A percentile compares a stretch with the other conserved stretches of the same genome.
Conservation (phyloP, 2,329 filamentous ascomycete genomes). For the Fusarium sp. region DNA sequence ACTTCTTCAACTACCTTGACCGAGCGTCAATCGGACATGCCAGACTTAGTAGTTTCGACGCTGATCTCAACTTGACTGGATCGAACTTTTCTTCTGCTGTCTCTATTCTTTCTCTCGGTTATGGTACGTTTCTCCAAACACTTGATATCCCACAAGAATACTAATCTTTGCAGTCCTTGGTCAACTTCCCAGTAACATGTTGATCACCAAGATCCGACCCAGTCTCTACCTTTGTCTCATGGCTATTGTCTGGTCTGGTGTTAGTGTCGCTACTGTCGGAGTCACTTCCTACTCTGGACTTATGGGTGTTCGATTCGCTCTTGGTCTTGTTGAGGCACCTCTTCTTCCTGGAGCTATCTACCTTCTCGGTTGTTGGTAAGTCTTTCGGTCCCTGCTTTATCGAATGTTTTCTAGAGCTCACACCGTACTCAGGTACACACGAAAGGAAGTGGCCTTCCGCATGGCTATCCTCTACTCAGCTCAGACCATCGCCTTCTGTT, state of each 20-base stretch:
- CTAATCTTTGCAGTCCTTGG: background rate
- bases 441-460: constrained; percentile 16
- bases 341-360: constrained; percentile 18
- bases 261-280: constrained; percentile 10
- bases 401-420: background rate
- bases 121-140: background rate
- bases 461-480: constrained; percentile 19
- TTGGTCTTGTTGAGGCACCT: constrained; percentile 18
- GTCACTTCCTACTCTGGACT: constrained; percentile 17
- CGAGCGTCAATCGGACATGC: constrained; percentile 19
- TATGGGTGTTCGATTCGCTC: constrained; percentile 17
- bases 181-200: constrained; percentile 19
- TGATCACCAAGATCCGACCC: constrained; percentile 19
- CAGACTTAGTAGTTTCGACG: constrained; percentile 1
- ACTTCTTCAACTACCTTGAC: constrained; percentile 29
- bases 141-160: fast-evolving
- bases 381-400: fast-evolving
- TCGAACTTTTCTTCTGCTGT: constrained; percentile 20
- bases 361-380: constrained; percentile 18
- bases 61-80: background rate
- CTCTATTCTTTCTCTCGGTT: constrained; percentile 24
- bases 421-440: background rate
- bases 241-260: constrained; percentile 20
- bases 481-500: constrained; percentile 13
- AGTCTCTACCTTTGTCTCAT: constrained; percentile 17